Evolutionary conservation across 1,139 yeast genomes (phyloP), one percentile per base, ranked within the genome.

Genomic region (Pichia sp.): DNA sequence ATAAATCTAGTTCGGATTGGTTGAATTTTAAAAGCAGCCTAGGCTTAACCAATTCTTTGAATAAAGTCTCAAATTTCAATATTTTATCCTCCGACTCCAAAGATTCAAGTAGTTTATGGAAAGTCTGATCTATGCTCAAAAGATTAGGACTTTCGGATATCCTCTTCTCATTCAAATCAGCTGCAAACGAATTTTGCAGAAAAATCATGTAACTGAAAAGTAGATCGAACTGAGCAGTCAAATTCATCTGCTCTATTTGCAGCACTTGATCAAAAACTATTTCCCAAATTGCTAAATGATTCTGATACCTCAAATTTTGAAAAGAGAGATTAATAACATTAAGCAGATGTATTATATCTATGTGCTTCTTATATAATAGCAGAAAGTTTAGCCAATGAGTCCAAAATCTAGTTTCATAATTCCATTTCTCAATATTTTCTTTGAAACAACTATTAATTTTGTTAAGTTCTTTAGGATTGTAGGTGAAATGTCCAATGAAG

Each of bases 1-100:
- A 69, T 26, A 76, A 44, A 39, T 68, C 67, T 49, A 67, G 58
- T 41, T 68, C 59, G 35, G 75, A 61, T 45, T 61, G 60, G 4
- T 68, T 62, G 14, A 60, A 44, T 41, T 53, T 50, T 5, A 73
- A 59, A 12, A 61, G 49, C 42, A 64, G 62, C 2, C 51, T 46
- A 0, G 63, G 56, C 34, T 62, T 55, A 28, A 58, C 52, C 12
- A 68, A 11, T 8, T 14, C 19, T 7, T 26, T 20, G 15, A 43
- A 43, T 3, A 36, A 9, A 1, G 10, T 15, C n/a, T 40, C 39
- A n/a, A 42, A 36, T 12, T 17, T 30, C 5, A 34, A 18, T 6
- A 39, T 23, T 25, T 44, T 31, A 2, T 28, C 33, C 10, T 21
- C 5, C 12, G 6, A 14, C 10, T 19, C 17, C 7, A 19, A 18